Evolutionary conservation across 768 basidiomycete genomes (phyloP).

Genomic region (Tricholoma sp.): DNA sequence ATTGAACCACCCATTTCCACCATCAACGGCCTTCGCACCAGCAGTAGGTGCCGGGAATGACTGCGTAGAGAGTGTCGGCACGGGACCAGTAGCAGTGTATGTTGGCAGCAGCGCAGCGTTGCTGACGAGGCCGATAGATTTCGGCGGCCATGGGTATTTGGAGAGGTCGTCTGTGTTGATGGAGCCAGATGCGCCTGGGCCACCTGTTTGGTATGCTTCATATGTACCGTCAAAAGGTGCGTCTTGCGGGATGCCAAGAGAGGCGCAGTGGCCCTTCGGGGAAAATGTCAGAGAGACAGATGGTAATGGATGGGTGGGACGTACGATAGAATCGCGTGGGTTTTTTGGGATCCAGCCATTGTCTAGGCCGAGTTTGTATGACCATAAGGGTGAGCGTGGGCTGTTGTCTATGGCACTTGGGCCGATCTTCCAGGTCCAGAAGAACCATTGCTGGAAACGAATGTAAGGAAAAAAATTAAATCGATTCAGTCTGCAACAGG

Average conservation of each 20-base stretch:
- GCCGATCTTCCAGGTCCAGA: constrained; percentile 42
- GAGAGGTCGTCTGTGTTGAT: constrained; percentile 37
- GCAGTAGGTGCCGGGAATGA: constrained; percentile 41
- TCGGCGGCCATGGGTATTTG: constrained; percentile 51
- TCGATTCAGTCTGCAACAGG: background rate
- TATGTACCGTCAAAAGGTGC: constrained; percentile 34
- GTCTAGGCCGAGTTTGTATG: constrained; percentile 44
- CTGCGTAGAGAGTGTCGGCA: constrained; percentile 32
- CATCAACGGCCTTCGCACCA: constrained; percentile 23
- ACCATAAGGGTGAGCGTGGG: constrained; percentile 30
- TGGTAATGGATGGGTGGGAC: background rate
- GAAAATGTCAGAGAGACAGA: constrained; percentile 27
- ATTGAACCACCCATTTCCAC: constrained; percentile 52
- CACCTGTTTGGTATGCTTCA: constrained; percentile 55
- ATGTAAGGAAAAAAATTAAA: background rate
- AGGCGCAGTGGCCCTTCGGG: constrained; percentile 52
- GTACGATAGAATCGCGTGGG: background rate
- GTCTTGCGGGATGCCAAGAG: constrained; percentile 33
- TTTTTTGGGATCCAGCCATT: constrained; percentile 34
- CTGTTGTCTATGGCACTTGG: background rate
- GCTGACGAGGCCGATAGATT: constrained; percentile 38
- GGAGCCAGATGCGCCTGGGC: constrained; percentile 39
- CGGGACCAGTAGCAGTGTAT: constrained; percentile 57
- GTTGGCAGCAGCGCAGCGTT: constrained; percentile 52
- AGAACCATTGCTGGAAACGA: constrained; percentile 26